Evolutionary conservation across 2,329 filamentous ascomycete species (phyloP).

Genomic region (Sporothrix phasma): DNA sequence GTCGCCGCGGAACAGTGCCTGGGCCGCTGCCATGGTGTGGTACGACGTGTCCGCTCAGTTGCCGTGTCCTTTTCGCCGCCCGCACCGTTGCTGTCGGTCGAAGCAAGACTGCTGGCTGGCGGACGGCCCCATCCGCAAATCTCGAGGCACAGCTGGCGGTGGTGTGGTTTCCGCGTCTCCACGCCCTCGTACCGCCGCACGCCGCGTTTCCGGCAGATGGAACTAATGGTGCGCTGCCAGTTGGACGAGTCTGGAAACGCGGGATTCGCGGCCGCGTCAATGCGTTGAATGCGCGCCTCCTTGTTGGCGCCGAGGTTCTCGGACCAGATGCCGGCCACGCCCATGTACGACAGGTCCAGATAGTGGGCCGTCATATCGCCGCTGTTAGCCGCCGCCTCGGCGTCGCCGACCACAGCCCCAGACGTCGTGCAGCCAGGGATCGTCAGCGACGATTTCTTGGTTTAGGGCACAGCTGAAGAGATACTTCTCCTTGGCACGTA

Average conservation of each 20-base stretch:
- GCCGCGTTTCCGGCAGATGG: constrained; percentile 52
- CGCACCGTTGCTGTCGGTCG: not conserved
- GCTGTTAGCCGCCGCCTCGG: constrained; percentile 52
- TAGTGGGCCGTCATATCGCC: constrained; percentile 60
- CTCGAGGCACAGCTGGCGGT: constrained; percentile 64
- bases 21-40: constrained; percentile 66
- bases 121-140: constrained; percentile 63
- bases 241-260: constrained; percentile 38
- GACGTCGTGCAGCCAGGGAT: constrained; percentile 65
- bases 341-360: constrained; percentile 66
- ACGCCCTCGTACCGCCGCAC: constrained; percentile 33
- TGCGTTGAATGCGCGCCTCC: constrained; percentile 17
- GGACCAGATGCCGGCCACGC: constrained; percentile 62
- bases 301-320: constrained; percentile 51
- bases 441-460: constrained; percentile 55
- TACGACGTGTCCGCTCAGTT: constrained; percentile 38
- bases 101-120: not conserved
- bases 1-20: constrained; percentile 64
- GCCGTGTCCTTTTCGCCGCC: not conserved
- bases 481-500: constrained; percentile 52
- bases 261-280: constrained; percentile 36
- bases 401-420: constrained; percentile 66
- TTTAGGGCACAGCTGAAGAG: constrained; percentile 57
- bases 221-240: constrained; percentile 53
- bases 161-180: constrained; percentile 48